Base-by-base conservation (phyloP, 805 yeast species). In the Schwanniomyces vanrijiae region DNA sequence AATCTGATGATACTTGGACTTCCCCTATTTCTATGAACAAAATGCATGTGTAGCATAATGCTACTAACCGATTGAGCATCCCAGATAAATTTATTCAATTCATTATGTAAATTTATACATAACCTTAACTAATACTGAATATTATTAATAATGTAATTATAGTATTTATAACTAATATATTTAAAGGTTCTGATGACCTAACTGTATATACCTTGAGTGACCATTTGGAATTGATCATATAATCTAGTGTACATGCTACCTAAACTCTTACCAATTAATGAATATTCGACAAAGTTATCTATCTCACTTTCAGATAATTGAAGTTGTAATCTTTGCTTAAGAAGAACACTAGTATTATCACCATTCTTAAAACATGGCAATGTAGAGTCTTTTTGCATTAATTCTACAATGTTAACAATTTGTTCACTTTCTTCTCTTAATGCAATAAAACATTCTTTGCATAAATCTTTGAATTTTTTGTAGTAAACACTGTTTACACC, bases 281-380 rank as follows among this genome's bases (percentile, higher is more conserved):
- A 69, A 48, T 73, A 81, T 47, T 90, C 98, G 14, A 94, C 96
- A 64, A 86, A 91, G 1, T 70, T 69, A 53, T 86, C 95, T 42
- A 83, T 77, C 43, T 88, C 95, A 10, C 70, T 73, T 37, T 90
- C 97, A 28, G 78, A 69, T 42, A 94, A 65, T 42, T 88, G 86
- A 11, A 88, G 66, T 61, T 89, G 96, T 54, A 91, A 80, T 59
- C 99, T 76, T 62, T 90, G 97, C 45, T 81, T 79, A 50, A 94
- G 67, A 47, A 86, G 83, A 13, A 82, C 81, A 43, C 94, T 83
- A 0, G 98, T 91, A 43, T 86, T 83, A 7, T 81, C 88, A 0
- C 97, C 97, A 37, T 86, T 88, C 48, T 83, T 85, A 71, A 94
- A 94, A 61, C 99, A 94, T 1, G 99, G 98, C 44, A 92, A 76